phyloP scores from a whole-genome alignment of 352 stramenopile species.

The Phytophthora niederhauseri region DNA sequence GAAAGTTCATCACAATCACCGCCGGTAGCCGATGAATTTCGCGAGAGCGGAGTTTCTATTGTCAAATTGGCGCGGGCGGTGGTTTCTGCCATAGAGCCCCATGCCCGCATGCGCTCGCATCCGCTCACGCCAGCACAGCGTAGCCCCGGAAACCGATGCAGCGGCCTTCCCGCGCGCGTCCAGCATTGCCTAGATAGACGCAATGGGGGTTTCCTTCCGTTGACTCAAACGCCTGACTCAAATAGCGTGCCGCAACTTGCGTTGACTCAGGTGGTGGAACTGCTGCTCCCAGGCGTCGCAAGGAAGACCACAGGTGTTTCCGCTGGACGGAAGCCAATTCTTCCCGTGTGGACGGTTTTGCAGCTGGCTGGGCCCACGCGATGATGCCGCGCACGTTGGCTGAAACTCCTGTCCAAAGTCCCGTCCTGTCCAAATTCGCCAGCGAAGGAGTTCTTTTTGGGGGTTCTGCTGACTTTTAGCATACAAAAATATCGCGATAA shows the following conservation, averaged over 20 bases:
- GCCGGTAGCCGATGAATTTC: not conserved
- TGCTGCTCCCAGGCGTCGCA: not conserved
- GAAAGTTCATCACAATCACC: conserved; percentile 16
- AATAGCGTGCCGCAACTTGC: not conserved
- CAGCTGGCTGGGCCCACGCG: not conserved
- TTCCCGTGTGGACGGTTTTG: not conserved
- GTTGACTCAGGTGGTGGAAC: not conserved
- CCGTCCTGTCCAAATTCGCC: too few relatives aligned
- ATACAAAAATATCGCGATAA: not conserved
- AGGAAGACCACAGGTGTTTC: not conserved
- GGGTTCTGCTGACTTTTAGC: too few relatives aligned
- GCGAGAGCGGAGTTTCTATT: not conserved
- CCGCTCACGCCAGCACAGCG: not conserved
- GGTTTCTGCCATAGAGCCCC: not conserved
- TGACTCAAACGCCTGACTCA: not conserved
- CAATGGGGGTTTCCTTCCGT: not conserved
- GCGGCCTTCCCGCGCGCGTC: not conserved
- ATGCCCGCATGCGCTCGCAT: not conserved
- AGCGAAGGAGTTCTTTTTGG: too few relatives aligned
- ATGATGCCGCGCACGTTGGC: not conserved
- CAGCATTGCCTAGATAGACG: not conserved
- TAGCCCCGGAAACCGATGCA: not conserved
- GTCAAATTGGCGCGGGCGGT: not conserved
- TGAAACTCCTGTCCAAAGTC: conserved; percentile 8
- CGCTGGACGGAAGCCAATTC: not conserved